phyloP scores from a whole-genome alignment of 106 monocot species.

The Alisma plantagoaquatica region DNA sequence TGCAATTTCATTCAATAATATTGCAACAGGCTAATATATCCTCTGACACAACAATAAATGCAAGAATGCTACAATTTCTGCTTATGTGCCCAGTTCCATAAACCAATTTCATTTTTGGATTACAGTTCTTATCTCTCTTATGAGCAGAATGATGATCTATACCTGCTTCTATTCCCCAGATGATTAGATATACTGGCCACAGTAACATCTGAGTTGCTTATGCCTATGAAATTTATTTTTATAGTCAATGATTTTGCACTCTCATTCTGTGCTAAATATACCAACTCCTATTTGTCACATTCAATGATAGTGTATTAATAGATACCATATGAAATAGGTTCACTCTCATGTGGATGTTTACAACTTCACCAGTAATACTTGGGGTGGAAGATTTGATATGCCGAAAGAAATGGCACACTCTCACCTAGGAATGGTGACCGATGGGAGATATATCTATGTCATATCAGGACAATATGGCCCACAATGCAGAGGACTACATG shows the following conservation, averaged over 20 bases:
- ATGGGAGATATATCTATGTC: constrained; percentile 84
- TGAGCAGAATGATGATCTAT: too few species aligned
- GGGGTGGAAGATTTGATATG: constrained; percentile 81
- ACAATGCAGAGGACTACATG: constrained; percentile 81
- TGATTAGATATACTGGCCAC: not conserved
- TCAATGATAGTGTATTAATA: too few species aligned
- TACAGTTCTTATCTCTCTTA: too few species aligned
- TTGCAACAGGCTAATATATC: not conserved
- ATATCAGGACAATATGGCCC: constrained; percentile 93
- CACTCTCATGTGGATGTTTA: constrained; percentile 97
- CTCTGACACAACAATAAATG: not conserved
- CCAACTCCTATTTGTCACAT: too few species aligned
- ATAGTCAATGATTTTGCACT: not conserved
- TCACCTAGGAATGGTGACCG: constrained; percentile 88
- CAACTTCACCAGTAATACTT: constrained; percentile 73
- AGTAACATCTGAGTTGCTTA: not conserved
- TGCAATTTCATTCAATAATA: too few species aligned
- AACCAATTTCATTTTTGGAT: not conserved
- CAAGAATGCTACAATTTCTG: not conserved
- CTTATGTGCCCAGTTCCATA: not conserved
- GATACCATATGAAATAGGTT: too few species aligned
- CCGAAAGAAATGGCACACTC: constrained; percentile 99
- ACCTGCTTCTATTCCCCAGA: not conserved
- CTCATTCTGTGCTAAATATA: not conserved
- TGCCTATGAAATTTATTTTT: not conserved